Conservation (phyloP, 495 filamentous ascomycete genomes). For the Aspergillus egyptiacus region DNA sequence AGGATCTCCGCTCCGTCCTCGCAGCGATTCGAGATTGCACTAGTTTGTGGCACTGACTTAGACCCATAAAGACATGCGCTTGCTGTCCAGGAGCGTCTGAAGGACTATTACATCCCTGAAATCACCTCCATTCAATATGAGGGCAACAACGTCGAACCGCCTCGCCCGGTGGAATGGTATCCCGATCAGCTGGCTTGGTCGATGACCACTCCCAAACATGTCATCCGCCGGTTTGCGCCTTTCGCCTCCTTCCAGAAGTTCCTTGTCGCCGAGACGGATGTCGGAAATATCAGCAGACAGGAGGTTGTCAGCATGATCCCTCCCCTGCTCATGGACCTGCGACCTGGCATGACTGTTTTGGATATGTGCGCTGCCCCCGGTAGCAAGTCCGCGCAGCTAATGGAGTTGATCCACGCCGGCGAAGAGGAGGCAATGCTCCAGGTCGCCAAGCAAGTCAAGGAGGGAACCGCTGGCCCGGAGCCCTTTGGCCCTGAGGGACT, state of each 20-base stretch:
- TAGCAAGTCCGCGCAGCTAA: constrained; percentile 90
- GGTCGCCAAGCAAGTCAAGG: constrained; percentile 47
- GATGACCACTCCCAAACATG: constrained; percentile 93
- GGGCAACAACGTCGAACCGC: constrained; percentile 72
- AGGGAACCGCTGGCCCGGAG: constrained; percentile 44
- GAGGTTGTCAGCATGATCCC: constrained; percentile 99
- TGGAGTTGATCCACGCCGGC: constrained; percentile 87
- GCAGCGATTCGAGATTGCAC: neutral
- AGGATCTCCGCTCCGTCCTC: neutral
- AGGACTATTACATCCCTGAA: constrained; percentile 82
- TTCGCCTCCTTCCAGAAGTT: constrained; percentile 96
- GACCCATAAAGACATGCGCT: constrained; percentile 62
- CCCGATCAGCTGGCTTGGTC: constrained; percentile 90
- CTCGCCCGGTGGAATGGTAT: constrained; percentile 78
- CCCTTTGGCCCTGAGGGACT: constrained; percentile 41
- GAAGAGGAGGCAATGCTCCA: constrained; percentile 77
- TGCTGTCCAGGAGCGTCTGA: constrained; percentile 74
- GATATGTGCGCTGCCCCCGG: constrained; percentile 96
- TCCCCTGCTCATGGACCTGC: constrained; percentile 83
- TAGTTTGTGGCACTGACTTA: constrained; percentile 4
- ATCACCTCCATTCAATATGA: constrained; percentile 79
- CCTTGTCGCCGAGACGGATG: constrained; percentile 92
- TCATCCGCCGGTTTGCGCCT: constrained; percentile 82
- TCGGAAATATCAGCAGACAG: constrained; percentile 95
- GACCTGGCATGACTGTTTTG: constrained; percentile 83